These are phyloP conservation scores for Angophora floribunda DNA, from an alignment of 345 rosid species.

Conservation along the genomic window DNA sequence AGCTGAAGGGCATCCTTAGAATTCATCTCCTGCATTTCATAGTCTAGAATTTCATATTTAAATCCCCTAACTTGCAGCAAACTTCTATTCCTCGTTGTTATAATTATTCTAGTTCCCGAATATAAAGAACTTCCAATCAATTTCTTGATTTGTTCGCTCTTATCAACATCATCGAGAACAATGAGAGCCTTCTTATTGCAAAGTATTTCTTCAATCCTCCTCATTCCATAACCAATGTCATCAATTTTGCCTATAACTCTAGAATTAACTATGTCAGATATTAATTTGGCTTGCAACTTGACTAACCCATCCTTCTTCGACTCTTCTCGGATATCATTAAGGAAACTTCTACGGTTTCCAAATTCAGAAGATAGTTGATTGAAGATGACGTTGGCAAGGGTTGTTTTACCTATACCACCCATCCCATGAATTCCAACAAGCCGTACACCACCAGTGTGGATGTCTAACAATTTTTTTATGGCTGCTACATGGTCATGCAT, in stretches of 20 bases:
- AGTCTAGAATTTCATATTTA: neutral
- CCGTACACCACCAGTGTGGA: neutral
- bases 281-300: neutral
- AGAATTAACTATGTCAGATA: neutral
- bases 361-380: neutral
- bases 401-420: neutral
- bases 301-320: neutral
- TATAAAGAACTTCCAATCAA: neutral
- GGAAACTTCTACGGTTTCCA: neutral
- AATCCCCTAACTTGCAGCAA: neutral
- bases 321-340: neutral
- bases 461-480: neutral
- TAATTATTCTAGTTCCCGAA: neutral
- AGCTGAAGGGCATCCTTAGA: neutral
- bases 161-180: constrained; percentile 1
- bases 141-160: neutral
- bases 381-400: neutral
- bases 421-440: neutral
- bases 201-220: neutral
- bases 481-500: neutral
- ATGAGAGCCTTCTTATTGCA: neutral
- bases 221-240: neutral
- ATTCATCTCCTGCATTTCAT: neutral
- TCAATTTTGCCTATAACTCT: neutral
- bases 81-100: neutral